Evolutionary conservation across 1,284 basidiomycete genomes (phyloP).

Genomic region (Abortiporus biennis): DNA sequence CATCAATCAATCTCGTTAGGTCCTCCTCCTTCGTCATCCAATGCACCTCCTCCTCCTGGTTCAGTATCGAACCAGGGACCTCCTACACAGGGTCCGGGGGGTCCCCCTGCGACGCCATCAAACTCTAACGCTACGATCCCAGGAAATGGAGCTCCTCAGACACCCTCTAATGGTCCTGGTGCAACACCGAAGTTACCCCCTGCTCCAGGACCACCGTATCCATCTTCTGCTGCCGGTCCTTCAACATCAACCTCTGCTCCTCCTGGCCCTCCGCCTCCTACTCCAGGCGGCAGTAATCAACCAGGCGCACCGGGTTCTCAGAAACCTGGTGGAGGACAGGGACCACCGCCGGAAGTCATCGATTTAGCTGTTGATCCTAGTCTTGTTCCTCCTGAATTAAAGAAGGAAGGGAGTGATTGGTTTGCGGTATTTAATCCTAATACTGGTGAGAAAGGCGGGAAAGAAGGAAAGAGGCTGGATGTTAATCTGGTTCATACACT

Average conservation of each 20-base stretch:
- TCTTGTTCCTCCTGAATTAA: constrained; percentile 43
- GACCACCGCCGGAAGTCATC: constrained; percentile 5
- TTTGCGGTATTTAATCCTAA: constrained; percentile 92
- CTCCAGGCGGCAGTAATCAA: not conserved
- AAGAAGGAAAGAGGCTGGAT: constrained; percentile 44
- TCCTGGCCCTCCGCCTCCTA: constrained; percentile 1
- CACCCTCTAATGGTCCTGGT: constrained; percentile 5
- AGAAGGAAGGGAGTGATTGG: constrained; percentile 91
- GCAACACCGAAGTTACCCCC: constrained; percentile 12
- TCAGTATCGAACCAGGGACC: constrained; percentile 5
- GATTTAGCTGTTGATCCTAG: constrained; percentile 34
- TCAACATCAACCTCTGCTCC: not conserved
- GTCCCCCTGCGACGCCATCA: no score
- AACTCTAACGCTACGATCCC: not conserved
- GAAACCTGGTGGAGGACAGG: not conserved
- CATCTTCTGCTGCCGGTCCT: not conserved
- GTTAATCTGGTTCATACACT: constrained; percentile 89
- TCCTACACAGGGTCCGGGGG: not conserved
- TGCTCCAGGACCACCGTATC: constrained; percentile 8
- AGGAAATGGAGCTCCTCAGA: not conserved
- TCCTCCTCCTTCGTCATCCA: constrained; percentile 6
- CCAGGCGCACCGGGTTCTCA: not conserved
- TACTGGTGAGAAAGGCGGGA: constrained; percentile 31
- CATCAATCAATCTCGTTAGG: constrained; percentile 11
- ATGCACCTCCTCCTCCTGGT: no score